Conservation (phyloP, 2,329 filamentous ascomycete species). For the Cordyceps tenuipes region DNA sequence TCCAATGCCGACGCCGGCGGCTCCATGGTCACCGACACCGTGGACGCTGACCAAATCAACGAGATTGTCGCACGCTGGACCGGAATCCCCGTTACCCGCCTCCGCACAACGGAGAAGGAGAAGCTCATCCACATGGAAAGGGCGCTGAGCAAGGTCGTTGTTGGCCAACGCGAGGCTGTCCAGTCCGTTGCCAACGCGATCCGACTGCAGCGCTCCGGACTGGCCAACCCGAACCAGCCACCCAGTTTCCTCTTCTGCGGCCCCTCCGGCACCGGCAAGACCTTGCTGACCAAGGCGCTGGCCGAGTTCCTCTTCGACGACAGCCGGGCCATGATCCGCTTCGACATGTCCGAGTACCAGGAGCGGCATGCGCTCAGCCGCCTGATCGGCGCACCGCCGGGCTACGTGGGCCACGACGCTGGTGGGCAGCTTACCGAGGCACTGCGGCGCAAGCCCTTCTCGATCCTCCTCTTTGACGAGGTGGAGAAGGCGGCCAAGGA, state of each 20-base stretch:
- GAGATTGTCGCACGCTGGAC: conserved; percentile 97
- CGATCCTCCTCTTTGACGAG: conserved; percentile 94
- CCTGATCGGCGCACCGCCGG: conserved; percentile 96
- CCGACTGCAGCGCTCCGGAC: conserved; percentile 84
- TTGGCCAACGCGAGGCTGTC: conserved; percentile 92
- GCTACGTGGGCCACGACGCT: conserved; percentile 93
- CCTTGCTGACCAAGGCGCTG: conserved; percentile 88
- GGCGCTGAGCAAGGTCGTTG: conserved; percentile 71
- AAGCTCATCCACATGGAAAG: conserved; percentile 98
- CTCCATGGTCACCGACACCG: conserved; percentile 81
- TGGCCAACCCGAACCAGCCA: conserved; percentile 91
- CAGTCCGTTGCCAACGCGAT: conserved; percentile 92
- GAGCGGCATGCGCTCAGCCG: conserved; percentile 90
- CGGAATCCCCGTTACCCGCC: conserved; percentile 90
- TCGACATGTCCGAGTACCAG: conserved; percentile 99
- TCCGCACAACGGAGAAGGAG: conserved; percentile 94
- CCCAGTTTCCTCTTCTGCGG: conserved; percentile 98
- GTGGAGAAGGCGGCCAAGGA: conserved; percentile 99
- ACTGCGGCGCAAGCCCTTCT: conserved; percentile 90
- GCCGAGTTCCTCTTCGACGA: conserved; percentile 98
- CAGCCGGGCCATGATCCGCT: conserved; percentile 92
- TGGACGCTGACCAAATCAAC: conserved; percentile 97
- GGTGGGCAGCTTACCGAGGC: conserved; percentile 94
- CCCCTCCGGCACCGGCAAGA: conserved; percentile 97
- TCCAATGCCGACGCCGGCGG: conserved; percentile 50